phyloP scores from a whole-genome alignment of 495 filamentous ascomycete genomes.

The Pseudomonodictys pantanalensis region DNA sequence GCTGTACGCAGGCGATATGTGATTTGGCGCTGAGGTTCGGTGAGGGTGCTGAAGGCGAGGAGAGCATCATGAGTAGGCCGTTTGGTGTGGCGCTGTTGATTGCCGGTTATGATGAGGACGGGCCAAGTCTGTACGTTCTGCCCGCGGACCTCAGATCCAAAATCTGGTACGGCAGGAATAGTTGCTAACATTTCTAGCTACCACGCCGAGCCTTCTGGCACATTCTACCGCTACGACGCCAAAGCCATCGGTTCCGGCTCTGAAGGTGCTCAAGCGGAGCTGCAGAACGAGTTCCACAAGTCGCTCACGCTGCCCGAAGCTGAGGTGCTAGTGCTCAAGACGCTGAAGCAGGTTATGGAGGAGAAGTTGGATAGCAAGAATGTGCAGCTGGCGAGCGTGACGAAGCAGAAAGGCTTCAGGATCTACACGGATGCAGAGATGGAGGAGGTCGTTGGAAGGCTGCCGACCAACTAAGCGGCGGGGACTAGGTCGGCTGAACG shows the following conservation, averaged over 20 bases:
- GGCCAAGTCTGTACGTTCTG: constrained; percentile 75
- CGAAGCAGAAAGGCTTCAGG: constrained; percentile 93
- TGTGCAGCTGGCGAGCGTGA: constrained; percentile 95
- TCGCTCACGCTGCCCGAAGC: constrained; percentile 91
- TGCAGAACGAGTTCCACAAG: constrained; percentile 98
- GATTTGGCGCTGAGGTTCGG: constrained; percentile 95
- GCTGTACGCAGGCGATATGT: constrained; percentile 97
- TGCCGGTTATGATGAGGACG: constrained; percentile 95
- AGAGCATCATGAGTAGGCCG: constrained; percentile 94
- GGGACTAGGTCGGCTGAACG: neutral
- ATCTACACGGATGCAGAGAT: constrained; percentile 98
- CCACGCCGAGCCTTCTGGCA: constrained; percentile 95
- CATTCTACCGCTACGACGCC: constrained; percentile 98
- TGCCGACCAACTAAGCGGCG: constrained; percentile 47
- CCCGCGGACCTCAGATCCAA: neutral
- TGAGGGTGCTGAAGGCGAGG: constrained; percentile 95
- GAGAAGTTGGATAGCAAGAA: constrained; percentile 99
- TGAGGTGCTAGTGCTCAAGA: constrained; percentile 93
- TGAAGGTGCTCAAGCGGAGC: constrained; percentile 93
- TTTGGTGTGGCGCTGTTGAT: constrained; percentile 97
- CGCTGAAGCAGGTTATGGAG: constrained; percentile 99
- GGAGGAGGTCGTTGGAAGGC: constrained; percentile 77
- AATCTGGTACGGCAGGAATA: neutral
- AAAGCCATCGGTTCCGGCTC: constrained; percentile 97
- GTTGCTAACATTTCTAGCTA: constrained; percentile 53